These are phyloP conservation scores for Fusarium brachygibbosum DNA, from an alignment of 2,329 filamentous ascomycete genomes.

Conservation along the genomic window DNA sequence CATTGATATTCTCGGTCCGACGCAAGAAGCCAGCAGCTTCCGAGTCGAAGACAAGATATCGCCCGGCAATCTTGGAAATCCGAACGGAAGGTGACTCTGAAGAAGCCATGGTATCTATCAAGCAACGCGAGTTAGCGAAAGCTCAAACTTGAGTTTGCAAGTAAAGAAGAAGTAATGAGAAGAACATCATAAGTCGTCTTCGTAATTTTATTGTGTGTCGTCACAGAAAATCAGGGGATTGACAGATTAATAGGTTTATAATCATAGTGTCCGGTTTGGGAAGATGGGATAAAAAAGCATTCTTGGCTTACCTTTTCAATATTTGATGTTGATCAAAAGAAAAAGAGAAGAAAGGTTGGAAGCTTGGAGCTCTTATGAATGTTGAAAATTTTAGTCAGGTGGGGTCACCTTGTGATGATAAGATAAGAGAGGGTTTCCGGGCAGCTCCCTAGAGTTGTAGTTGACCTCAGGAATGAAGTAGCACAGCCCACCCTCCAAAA, in stretches of 20 bases:
- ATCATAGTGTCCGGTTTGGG: conserved; percentile 58
- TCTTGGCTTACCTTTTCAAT: conserved; percentile 40
- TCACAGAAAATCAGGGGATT: conserved; percentile 69
- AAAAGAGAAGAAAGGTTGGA: conserved; percentile 30
- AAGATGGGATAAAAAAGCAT: conserved; percentile 6
- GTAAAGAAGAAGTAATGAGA: conserved; percentile 7
- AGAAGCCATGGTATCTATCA: conserved; percentile 42
- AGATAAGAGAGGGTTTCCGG: conserved; percentile 27
- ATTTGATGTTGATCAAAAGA: conserved; percentile 39
- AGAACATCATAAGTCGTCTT: conserved; percentile 60
- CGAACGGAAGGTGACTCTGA: conserved; percentile 67
- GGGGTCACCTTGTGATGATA: conserved; percentile 26
- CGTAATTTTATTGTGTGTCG: conserved; percentile 60
- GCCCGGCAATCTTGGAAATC: conserved; percentile 83
- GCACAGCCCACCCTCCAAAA: not conserved
- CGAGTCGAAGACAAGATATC: conserved; percentile 91
- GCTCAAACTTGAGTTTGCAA: conserved; percentile 21
- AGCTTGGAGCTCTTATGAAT: conserved; percentile 39
- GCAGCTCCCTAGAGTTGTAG: not conserved
- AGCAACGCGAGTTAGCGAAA: conserved; percentile 39
- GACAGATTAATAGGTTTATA: conserved; percentile 68
- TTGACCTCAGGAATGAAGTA: not conserved
- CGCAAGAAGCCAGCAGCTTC: conserved; percentile 83
- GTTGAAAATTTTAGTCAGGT: conserved; percentile 44
- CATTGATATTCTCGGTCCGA: conserved; percentile 84